Base-by-base conservation (phyloP, 1,139 yeast genomes). In the Geotrichum australiense region DNA sequence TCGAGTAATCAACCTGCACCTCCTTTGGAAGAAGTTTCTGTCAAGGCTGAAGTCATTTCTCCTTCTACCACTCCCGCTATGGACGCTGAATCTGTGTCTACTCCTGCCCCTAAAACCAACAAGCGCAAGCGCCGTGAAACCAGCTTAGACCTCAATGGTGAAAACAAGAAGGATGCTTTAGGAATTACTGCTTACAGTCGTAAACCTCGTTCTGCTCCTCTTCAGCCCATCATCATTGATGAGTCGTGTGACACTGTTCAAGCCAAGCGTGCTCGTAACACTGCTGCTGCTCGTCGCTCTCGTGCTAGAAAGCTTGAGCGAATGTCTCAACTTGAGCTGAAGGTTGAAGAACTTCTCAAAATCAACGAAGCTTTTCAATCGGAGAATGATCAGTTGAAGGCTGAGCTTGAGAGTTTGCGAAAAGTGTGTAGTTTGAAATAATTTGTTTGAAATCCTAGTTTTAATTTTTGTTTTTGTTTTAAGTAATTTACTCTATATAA, bases 271-370 rank as follows among this genome's bases (percentile, higher is more conserved):
- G 97, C 97, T 27, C 80, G 91, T 64, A 91, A 91, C 71, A 91
- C 98, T 19, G 96, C 89, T 63, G 97, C 97, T 51, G 98, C 98
- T 15, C 78, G 97, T 63, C 77, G 97, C 58, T 87, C 96, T 29
- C 74, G 98, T 57, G 96, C 96, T 29, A 78, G 96, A 62, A 89
- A 89, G 69, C 78, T 86, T 78, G 93, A 87, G 65, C 77, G 96
- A 63, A 85, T 89, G 95, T 58, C 68, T 47, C 94, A 85, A 61
- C 71, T 89, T 58, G 97, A 89, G 64, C 76, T 67, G 21, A 81
- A 78, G 58, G 94, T 89, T 48, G 91, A 83, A 51, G 75, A 65
- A 39, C 71, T 89, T 49, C 54, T 80, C 37, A 52, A 53, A 16
- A 51, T 52, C 45, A 63, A 63, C 50, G 53, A 53, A 34, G 50